phyloP scores from a whole-genome alignment of 768 basidiomycete genomes.

The Podaxis sp. region DNA sequence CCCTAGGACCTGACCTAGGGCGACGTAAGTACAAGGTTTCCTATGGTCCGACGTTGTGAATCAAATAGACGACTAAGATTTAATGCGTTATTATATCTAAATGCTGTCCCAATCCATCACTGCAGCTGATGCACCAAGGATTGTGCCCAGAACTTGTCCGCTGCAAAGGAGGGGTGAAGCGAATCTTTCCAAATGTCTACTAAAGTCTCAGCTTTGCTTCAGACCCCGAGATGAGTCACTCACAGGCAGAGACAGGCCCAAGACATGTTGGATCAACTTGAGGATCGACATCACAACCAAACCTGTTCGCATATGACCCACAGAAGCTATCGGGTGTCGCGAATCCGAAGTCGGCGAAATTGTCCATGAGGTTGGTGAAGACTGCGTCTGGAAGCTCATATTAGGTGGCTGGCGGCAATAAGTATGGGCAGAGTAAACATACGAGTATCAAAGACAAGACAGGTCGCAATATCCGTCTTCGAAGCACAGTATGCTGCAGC shows the following conservation, averaged over 20 bases:
- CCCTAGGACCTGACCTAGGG: too few relatives aligned
- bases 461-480: conserved; percentile 17
- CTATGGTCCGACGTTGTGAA: too few relatives aligned
- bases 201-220: background rate
- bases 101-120: background rate
- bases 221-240: background rate
- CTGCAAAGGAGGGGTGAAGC: conserved; percentile 20
- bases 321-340: conserved; percentile 19
- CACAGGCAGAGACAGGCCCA: conserved; percentile 19
- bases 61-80: too few relatives aligned
- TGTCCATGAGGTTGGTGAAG: conserved; percentile 21
- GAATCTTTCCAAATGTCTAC: conserved; percentile 23
- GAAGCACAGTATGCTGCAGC: conserved; percentile 18
- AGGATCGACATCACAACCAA: conserved; percentile 15
- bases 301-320: conserved; percentile 17
- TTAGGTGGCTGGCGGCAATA: background rate
- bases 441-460: conserved; percentile 22
- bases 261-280: conserved; percentile 19
- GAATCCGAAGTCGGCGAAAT: conserved; percentile 19
- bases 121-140: background rate
- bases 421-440: background rate
- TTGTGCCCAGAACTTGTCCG: conserved; percentile 22
- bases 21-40: too few relatives aligned
- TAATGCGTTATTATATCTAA: too few relatives aligned
- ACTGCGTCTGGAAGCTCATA: conserved; percentile 13